Conservation (phyloP, 2,329 filamentous ascomycete species). For the Claviceps sp. region DNA sequence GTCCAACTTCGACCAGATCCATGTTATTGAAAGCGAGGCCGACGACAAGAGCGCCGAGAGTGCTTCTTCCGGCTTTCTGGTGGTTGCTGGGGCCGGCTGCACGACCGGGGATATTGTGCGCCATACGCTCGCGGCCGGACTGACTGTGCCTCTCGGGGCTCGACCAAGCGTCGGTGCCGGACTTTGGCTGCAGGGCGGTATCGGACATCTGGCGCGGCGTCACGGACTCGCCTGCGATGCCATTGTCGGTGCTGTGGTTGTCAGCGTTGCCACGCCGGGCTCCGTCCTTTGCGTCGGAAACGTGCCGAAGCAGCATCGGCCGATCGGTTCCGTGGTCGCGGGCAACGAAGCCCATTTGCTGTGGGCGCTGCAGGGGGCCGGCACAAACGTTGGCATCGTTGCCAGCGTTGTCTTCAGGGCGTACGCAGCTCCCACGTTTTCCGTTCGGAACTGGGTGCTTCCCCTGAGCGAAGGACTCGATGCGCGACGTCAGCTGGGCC, state of each 20-base stretch:
- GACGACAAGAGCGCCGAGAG: constrained; percentile 4
- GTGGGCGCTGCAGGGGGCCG: constrained; percentile 46
- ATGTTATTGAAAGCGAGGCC: constrained; percentile 20
- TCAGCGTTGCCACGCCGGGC: constrained; percentile 33
- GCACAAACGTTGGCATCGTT: constrained; percentile 46
- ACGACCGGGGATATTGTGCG: constrained; percentile 40
- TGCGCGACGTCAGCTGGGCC: not conserved
- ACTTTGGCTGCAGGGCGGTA: constrained; percentile 51
- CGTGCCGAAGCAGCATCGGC: constrained; percentile 21
- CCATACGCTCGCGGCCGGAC: constrained; percentile 22
- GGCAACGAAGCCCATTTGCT: constrained; percentile 37
- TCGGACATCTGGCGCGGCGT: constrained; percentile 42
- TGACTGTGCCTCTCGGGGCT: constrained; percentile 45
- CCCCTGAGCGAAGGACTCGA: constrained; percentile 15
- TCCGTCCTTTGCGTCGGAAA: constrained; percentile 35
- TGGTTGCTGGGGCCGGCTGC: constrained; percentile 43
- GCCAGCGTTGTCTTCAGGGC: constrained; percentile 38
- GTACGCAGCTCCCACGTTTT: constrained; percentile 26
- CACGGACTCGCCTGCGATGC: constrained; percentile 46
- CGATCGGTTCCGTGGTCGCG: constrained; percentile 9
- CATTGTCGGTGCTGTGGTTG: constrained; percentile 45
- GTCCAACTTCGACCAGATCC: constrained; percentile 37
- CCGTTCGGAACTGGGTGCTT: constrained; percentile 26
- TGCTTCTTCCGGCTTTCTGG: constrained; percentile 16
- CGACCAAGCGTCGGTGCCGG: constrained; percentile 52